These are phyloP conservation scores for Boletus tylopilopsis DNA, from an alignment of 768 basidiomycete genomes.

Conservation along the genomic window DNA sequence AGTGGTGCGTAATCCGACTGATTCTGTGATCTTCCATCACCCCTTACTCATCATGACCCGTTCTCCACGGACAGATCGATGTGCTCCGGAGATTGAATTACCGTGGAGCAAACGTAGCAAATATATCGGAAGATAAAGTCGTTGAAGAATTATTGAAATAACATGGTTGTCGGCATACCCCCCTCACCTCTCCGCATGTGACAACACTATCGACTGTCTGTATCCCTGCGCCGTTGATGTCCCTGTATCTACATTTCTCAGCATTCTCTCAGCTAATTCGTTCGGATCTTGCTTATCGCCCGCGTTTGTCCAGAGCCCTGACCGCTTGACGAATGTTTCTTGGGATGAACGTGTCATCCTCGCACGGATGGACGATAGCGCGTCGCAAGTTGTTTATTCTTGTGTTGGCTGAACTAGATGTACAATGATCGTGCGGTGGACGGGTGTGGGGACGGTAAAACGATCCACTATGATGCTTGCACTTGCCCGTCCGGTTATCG, in stretches of 20 bases:
- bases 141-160: slow-evolving; percentile 82
- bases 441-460: background rate
- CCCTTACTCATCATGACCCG: slow-evolving; percentile 1
- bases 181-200: slow-evolving; percentile 22
- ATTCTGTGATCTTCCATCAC: too few relatives aligned
- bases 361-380: slow-evolving; percentile 3
- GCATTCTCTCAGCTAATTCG: slow-evolving; percentile 13
- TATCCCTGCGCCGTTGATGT: slow-evolving; percentile 24
- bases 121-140: slow-evolving; percentile 78
- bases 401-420: slow-evolving; percentile 7
- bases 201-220: slow-evolving; percentile 19
- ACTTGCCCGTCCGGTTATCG: background rate
- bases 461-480: background rate
- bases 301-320: slow-evolving; percentile 7
- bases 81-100: slow-evolving; percentile 87
- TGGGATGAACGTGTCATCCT: slow-evolving; percentile 2
- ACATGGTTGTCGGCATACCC: slow-evolving; percentile 27
- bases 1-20: slow-evolving; percentile 62
- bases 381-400: slow-evolving; percentile 3
- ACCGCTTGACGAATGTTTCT: background rate
- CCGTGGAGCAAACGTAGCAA: slow-evolving; percentile 73
- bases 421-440: background rate
- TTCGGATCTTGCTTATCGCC: slow-evolving; percentile 14
- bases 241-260: slow-evolving; percentile 23
- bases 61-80: slow-evolving; percentile 57